These are phyloP conservation scores for Fusarium odoratissimum DNA, from an alignment of 2,329 filamentous ascomycete species.

Conservation along the genomic window DNA sequence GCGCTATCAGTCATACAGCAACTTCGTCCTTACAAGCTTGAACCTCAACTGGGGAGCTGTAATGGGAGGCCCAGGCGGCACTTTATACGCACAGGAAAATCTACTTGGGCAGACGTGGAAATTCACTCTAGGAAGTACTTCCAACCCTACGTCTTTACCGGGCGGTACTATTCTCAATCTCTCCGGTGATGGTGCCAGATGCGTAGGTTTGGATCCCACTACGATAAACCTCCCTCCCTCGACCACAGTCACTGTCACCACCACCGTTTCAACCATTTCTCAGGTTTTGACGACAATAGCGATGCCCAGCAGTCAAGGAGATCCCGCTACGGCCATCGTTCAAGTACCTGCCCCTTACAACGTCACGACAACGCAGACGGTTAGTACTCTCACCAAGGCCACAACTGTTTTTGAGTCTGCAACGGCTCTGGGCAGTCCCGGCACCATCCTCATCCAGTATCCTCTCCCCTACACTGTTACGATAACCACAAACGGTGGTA, in stretches of 20 bases:
- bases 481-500: no score
- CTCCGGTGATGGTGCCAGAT: constrained; percentile 1
- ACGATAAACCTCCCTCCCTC: not conserved
- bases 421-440: no score
- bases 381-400: no score
- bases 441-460: no score
- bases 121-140: not conserved
- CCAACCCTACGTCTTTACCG: not conserved
- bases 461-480: no score
- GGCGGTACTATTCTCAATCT: not conserved
- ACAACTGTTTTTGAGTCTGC: no score
- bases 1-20: constrained; percentile 2
- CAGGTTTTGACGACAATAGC: not conserved
- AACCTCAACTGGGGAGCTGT: constrained; percentile 4
- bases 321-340: no score
- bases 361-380: no score
- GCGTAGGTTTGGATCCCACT: not conserved
- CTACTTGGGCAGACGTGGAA: constrained; percentile 7
- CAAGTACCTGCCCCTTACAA: no score
- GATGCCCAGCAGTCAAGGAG: not conserved
- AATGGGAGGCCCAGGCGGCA: not conserved
- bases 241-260: not conserved
- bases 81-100: constrained; percentile 4
- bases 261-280: not conserved
- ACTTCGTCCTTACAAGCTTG: constrained; percentile 1